Base-by-base conservation (phyloP, 352 stramenopile genomes). In the Blastocystis sp. region DNA sequence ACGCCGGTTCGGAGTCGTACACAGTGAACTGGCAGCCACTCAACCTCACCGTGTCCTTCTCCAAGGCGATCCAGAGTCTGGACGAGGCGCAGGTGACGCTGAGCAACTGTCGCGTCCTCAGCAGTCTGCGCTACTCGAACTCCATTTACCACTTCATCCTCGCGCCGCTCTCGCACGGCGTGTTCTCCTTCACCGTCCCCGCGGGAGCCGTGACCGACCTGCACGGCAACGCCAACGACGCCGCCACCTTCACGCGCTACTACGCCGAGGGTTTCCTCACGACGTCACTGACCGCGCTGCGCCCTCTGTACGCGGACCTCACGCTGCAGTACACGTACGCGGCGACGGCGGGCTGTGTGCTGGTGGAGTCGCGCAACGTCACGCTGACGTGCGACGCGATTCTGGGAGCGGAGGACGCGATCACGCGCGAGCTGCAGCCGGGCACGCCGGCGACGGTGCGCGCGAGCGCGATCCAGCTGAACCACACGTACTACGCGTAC, bases 401-500 rank as follows among this genome's bases (percentile, higher is more conserved):
- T 21, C 16, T 19, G 50, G 10, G 29, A 2, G 24, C 29, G 21
- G 1, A 1, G 1, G 41, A 55, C 26, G 39, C 79, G 26, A 62
- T 69, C 3, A 61, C 24, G 19, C 0, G 19, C 6, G 26, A 19
- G 41, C 3, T 89, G 21, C n/a, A 50, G 9, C 61, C 31, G 1
- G 70, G 4, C 1, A 26, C n/a, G 60, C 26, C n/a, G 12, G 70
- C 19, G 9, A 37, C 29, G 60, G 12, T 45, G 41, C 55, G 61
- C 24, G 6, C 70, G 29, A 12, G 16, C 19, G 4, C 19, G n/a
- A 26, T 80, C 24, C 26, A 69, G 31, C 19, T 89, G 37, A 89
- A 89, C 60, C 39, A 24, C 29, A 89, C 79, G 19, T 80, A 33
- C 24, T 89, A 89, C 41, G 67, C 33, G 50, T 89, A 66, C 50